Evolutionary conservation across 2,329 filamentous ascomycete species (phyloP), one percentile per base, ranked within the genome.

Genomic region (Talaromyces sp.): DNA sequence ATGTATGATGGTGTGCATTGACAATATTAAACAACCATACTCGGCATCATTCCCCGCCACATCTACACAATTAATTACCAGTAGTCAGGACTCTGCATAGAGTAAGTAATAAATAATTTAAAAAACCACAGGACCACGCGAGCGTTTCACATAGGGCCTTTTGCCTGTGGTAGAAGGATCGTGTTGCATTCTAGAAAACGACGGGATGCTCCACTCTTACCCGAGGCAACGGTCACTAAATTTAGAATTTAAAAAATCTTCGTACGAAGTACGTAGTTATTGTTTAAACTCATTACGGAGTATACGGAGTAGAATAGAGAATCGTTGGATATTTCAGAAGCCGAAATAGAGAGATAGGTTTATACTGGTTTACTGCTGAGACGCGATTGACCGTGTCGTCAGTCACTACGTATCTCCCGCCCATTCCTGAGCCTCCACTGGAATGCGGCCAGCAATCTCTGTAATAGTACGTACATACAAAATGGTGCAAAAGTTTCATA

Each of bases 151-250:
- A 2, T n/a, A 5, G 10, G 6, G 36, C n/a, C n/a, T 5, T 5
- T 22, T 3, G 17, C 9, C 19, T 25, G 19, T 25, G 25, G 42
- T 47, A 47, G 44, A 25, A 47, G 44, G 44, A 47, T 47, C 27
- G 49, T 4, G 49, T 53, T 53, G 49, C 49, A 53, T 53, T 53
- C 49, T 53, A 53, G 49, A 53, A 53, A 53, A 53, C 49, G 44
- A 13, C 22, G 49, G 49, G 13, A 22, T 30, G 13, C 44, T 30
- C 49, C 49, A 53, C 49, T 53, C 49, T 53, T 53, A 53, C 27
- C 49, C 49, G 49, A n/a, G 36, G 36, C n/a, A 44, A 44, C 42
- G 44, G n/a, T 13, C 15, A 5, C 36, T 39, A 39, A 6, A 39
- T 39, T n/a, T 39, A 39, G 36, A 39, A 39, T n/a, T 7, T 5